Conservation (phyloP, 306 rosid genomes). For the Castanea sativa region DNA sequence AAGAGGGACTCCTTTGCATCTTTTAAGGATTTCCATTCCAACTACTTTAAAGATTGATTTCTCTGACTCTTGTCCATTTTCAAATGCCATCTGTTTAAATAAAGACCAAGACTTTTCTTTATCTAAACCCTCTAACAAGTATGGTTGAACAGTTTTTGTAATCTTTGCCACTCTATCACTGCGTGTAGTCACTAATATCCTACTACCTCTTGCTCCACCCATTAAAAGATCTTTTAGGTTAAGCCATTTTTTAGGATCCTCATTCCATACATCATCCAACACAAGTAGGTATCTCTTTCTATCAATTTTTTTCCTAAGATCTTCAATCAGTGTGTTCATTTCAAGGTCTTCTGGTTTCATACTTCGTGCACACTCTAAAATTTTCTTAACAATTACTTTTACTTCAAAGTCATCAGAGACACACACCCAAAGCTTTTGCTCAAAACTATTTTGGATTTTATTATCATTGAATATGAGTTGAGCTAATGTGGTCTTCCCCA, state of each 20-base stretch:
- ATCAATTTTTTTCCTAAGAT: not conserved
- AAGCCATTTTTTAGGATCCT: not conserved
- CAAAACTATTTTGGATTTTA: not conserved
- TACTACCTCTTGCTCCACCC: slow-evolving; percentile 35
- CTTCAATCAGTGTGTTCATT: not conserved
- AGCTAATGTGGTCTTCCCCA: slow-evolving; percentile 48
- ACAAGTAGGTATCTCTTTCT: too few species aligned
- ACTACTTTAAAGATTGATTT: not conserved
- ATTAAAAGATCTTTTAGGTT: not conserved
- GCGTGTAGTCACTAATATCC: slow-evolving; percentile 18
- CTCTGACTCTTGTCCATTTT: not conserved
- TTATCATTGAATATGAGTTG: slow-evolving; percentile 8
- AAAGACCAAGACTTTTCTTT: not conserved
- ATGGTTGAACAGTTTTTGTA: not conserved
- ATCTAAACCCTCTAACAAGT: not conserved
- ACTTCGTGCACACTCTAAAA: not conserved
- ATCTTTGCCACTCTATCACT: not conserved
- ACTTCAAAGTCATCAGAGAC: not conserved
- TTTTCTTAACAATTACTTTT: not conserved
- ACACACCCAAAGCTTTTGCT: not conserved
- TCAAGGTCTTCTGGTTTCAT: not conserved
- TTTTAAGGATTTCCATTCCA: slow-evolving; percentile 26
- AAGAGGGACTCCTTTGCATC: slow-evolving; percentile 21
- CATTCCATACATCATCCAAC: too few species aligned
- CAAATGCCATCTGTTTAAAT: slow-evolving; percentile 11